Evolutionary conservation across 331 rosid species (phyloP).

Genomic region (Dryas integrifolia): DNA sequence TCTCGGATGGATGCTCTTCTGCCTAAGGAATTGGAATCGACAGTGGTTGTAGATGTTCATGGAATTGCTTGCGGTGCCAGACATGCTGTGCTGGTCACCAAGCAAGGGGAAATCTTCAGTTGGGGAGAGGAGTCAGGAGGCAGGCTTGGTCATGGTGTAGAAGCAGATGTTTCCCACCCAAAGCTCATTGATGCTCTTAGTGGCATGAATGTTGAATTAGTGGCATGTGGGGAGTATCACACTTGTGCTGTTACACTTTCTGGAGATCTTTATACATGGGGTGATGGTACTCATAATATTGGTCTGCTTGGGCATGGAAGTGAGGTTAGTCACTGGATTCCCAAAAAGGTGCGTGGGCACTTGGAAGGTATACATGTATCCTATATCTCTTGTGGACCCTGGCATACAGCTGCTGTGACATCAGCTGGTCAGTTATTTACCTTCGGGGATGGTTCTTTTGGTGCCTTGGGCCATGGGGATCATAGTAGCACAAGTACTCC

Average conservation of each 20-base stretch:
- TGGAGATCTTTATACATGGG: conserved; percentile 98
- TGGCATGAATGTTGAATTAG: conserved; percentile 68
- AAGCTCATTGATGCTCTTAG: conserved; percentile 65
- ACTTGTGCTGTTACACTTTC: conserved; percentile 82
- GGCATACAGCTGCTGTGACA: conserved; percentile 92
- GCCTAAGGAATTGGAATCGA: conserved; percentile 86
- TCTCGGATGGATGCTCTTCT: conserved; percentile 67
- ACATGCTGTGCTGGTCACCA: conserved; percentile 79
- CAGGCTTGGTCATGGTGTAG: conserved; percentile 93
- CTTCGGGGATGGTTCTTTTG: conserved; percentile 95
- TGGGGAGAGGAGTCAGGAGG: conserved; percentile 99
- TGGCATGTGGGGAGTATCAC: conserved; percentile 95
- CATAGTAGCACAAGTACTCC: conserved; percentile 59
- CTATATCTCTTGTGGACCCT: conserved; percentile 84
- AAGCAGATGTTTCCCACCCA: conserved; percentile 75
- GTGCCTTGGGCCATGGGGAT: conserved; percentile 96
- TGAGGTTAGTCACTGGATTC: conserved; percentile 83
- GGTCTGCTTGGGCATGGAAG: conserved; percentile 87
- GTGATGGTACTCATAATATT: conserved; percentile 69
- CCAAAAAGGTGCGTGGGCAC: conserved; percentile 66
- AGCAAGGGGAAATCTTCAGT: conserved; percentile 87
- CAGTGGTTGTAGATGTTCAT: conserved; percentile 80
- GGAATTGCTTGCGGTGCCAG: conserved; percentile 78
- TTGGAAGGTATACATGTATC: conserved; percentile 71
- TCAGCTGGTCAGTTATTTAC: conserved; percentile 89